A percentile compares a stretch with the other conserved stretches of the same genome.
Conservation (phyloP, 352 stramenopile genomes). For the Thraustochytrium sp. region DNA sequence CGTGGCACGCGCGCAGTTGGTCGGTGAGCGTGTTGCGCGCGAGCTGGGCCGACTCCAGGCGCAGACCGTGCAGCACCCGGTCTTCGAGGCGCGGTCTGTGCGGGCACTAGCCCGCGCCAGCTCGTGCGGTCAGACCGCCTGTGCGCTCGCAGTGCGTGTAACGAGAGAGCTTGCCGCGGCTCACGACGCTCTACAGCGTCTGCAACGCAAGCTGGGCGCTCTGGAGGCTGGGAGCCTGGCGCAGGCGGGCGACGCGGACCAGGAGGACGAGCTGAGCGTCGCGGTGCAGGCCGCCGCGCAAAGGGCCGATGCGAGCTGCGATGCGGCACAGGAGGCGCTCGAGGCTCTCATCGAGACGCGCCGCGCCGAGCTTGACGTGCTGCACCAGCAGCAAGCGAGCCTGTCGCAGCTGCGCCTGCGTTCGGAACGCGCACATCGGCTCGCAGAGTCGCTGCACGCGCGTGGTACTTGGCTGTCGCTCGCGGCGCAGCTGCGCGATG, state of each 20-base stretch:
- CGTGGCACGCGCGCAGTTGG: not conserved
- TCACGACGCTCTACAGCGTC: not conserved
- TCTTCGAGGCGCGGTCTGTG: constrained; percentile 14
- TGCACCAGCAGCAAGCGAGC: not conserved
- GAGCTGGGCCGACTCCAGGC: not conserved
- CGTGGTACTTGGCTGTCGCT: not conserved
- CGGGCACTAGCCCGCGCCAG: not conserved
- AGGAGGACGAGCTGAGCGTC: not conserved
- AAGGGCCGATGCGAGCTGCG: not conserved
- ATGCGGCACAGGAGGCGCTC: not conserved
- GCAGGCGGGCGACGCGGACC: not conserved
- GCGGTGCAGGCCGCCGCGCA: not conserved
- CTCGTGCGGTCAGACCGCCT: not conserved
- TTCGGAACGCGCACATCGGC: not conserved
- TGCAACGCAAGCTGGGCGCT: not conserved
- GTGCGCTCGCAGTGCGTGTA: not conserved
- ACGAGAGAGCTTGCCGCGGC: not conserved
- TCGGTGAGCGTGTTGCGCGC: not conserved
- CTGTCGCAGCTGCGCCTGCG: not conserved
- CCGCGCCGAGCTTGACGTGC: not conserved
- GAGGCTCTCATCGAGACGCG: not conserved
- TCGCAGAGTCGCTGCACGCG: not conserved
- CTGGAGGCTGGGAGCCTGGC: not conserved
- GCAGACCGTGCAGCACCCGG: not conserved
- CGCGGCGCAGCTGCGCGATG: not conserved